Conservation (phyloP, 2,329 filamentous ascomycete genomes). For the Xylariaceae sp. region DNA sequence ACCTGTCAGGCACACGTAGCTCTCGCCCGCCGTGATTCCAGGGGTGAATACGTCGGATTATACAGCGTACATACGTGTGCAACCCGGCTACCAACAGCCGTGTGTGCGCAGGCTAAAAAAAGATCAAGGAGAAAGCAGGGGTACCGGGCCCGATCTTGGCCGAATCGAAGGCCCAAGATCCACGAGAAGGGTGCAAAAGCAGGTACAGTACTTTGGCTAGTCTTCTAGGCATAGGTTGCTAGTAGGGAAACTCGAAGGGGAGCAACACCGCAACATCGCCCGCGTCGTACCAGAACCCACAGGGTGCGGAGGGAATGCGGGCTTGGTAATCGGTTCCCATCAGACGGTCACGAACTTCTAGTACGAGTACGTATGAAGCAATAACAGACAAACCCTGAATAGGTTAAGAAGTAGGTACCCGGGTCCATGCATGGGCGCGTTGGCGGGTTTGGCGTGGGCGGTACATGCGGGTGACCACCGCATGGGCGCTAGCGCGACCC, state of each 20-base stretch:
- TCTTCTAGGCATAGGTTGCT: neutral
- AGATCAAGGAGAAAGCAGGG: conserved; percentile 13
- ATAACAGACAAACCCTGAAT: neutral
- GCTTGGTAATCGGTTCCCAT: neutral
- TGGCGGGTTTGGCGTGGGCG: too few relatives aligned
- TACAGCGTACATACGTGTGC: conserved; percentile 8
- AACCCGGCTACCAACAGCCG: conserved; percentile 13
- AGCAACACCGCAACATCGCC: neutral
- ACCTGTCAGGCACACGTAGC: conserved; percentile 20
- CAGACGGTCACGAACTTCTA: neutral
- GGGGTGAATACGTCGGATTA: neutral
- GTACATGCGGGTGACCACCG: conserved; percentile 3
- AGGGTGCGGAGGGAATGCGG: neutral
- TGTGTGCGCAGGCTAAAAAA: conserved; percentile 19
- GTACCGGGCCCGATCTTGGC: conserved; percentile 18
- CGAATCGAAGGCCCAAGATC: conserved; percentile 11
- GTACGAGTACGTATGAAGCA: too few relatives aligned
- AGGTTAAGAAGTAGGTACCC: neutral
- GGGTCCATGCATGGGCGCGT: conserved; percentile 9
- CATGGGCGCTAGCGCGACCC: conserved; percentile 3
- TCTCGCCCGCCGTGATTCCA: conserved; percentile 15
- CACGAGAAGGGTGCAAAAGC: neutral
- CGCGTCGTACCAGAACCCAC: neutral
- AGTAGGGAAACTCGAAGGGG: neutral
- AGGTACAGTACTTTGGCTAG: neutral